phyloP scores from a whole-genome alignment of 495 filamentous ascomycete genomes.

The Trichoderma parareesei region DNA sequence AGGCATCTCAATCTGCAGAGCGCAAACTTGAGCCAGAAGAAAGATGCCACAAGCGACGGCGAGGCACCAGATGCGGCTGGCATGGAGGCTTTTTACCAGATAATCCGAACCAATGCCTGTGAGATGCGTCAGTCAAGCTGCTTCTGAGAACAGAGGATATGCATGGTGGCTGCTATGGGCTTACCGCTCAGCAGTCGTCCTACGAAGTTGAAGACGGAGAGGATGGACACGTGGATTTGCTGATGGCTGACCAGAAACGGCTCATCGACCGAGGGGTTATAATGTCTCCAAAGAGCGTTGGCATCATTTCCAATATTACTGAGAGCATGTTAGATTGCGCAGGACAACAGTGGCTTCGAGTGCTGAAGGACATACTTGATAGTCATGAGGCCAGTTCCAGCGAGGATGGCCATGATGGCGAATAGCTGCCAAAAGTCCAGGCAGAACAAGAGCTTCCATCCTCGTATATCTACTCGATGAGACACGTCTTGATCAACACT shows the following conservation, averaged over 20 bases:
- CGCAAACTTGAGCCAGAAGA: slow-evolving; percentile 70
- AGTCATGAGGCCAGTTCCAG: slow-evolving; percentile 94
- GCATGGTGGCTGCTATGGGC: slow-evolving; percentile 13
- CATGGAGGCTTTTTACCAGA: slow-evolving; percentile 67
- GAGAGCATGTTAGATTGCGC: slow-evolving; percentile 27
- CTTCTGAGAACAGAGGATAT: too few relatives aligned
- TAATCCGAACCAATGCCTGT: slow-evolving; percentile 83
- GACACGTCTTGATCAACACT: slow-evolving; percentile 50
- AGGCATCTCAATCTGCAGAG: slow-evolving; percentile 71
- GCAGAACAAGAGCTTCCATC: slow-evolving; percentile 63
- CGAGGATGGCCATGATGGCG: slow-evolving; percentile 73
- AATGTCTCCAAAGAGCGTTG: slow-evolving; percentile 68
- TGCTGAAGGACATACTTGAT: slow-evolving; percentile 70
- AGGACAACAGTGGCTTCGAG: background rate
- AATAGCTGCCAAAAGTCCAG: slow-evolving; percentile 90
- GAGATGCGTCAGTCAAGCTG: too few relatives aligned
- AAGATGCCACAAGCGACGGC: slow-evolving; percentile 72
- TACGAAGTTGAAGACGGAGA: slow-evolving; percentile 76
- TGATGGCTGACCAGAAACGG: slow-evolving; percentile 76
- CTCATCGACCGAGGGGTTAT: slow-evolving; percentile 62
- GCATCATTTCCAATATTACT: slow-evolving; percentile 92
- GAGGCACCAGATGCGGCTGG: slow-evolving; percentile 84
- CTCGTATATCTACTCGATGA: slow-evolving; percentile 82
- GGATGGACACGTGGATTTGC: slow-evolving; percentile 85
- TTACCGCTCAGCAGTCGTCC: slow-evolving; percentile 71